phyloP scores from a whole-genome alignment of 2,329 filamentous ascomycete species.

The Penicillium sp. region DNA sequence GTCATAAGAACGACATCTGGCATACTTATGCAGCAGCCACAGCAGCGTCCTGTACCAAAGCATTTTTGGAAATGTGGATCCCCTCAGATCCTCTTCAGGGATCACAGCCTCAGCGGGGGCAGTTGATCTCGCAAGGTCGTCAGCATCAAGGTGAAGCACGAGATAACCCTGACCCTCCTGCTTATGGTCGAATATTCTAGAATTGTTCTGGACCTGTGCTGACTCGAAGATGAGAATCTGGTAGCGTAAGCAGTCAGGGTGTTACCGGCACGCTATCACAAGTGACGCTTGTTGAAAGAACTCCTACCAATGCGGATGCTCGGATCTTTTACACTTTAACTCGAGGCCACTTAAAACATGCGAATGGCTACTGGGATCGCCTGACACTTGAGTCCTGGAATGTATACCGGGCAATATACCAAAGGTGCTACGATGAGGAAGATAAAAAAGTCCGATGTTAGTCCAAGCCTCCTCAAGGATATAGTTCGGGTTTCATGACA shows the following conservation, averaged over 20 bases:
- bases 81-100: conserved; percentile 4
- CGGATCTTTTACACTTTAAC: neutral
- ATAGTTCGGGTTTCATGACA: too few relatives aligned
- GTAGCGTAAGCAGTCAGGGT: neutral
- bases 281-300: neutral
- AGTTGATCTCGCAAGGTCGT: neutral
- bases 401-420: conserved; percentile 1
- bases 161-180: neutral
- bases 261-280: neutral
- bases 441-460: conserved; percentile 4
- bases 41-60: conserved; percentile 14
- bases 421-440: neutral
- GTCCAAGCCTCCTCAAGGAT: neutral
- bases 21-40: conserved; percentile 16
- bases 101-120: neutral
- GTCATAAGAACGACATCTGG: conserved; percentile 17
- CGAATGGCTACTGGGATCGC: conserved; percentile 1
- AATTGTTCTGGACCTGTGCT: neutral
- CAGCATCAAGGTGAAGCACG: neutral
- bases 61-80: conserved; percentile 10
- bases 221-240: neutral
- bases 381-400: conserved; percentile 2
- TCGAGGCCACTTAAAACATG: neutral
- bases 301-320: neutral
- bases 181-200: neutral